Evolutionary conservation across 768 basidiomycete genomes (phyloP), one percentile per base, ranked within the genome.

Genomic region (Psilocybe cyanescens): DNA sequence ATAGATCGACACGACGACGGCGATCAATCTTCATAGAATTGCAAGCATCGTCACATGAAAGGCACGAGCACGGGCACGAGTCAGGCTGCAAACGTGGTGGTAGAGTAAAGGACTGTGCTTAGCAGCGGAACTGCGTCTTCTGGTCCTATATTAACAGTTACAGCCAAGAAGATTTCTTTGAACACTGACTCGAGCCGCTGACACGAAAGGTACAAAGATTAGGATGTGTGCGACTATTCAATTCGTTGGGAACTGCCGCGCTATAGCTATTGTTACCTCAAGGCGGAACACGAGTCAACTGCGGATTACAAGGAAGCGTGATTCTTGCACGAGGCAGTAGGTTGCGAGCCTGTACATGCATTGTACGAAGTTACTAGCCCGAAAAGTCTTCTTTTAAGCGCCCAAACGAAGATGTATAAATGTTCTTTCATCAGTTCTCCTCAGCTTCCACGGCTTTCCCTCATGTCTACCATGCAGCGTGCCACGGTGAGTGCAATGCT

Each of bases 311-410:
- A 24, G 7, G 29, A 31, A 30, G 28, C 50, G 4, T 30, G 16
- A 51, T 30, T 30, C 29, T 12, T 12, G n/a, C 41, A 44, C 41
- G 41, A 44, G 41, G 37, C 41, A 4, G 14, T 44, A 14, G 11
- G 7, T 14, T 31, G 30, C 16, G 16, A 3, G n/a, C 51, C 31
- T 35, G 16, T 16, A 35, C 29, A 48, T 35, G 33, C 12, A 39
- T 16, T 14, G 30, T 37, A 5, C 52, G 47, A 17, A 9, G 5
- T 2, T n/a, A 48, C 44, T 24, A 24, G 24, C 45, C 29, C 35
- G n/a, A 6, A 49, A 17, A 11, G 24, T 29, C 56, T 57, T 57
- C 56, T 57, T 57, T 55, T 57, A 57, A 57, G 56, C 56, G 56
- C 56, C 56, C 56, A 30, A 11, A n/a, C 16, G 19, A 8, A 11